Evolutionary conservation across 1,284 basidiomycete genomes (phyloP), one percentile per base, ranked within the genome.

Genomic region (Tilletia walkeri): DNA sequence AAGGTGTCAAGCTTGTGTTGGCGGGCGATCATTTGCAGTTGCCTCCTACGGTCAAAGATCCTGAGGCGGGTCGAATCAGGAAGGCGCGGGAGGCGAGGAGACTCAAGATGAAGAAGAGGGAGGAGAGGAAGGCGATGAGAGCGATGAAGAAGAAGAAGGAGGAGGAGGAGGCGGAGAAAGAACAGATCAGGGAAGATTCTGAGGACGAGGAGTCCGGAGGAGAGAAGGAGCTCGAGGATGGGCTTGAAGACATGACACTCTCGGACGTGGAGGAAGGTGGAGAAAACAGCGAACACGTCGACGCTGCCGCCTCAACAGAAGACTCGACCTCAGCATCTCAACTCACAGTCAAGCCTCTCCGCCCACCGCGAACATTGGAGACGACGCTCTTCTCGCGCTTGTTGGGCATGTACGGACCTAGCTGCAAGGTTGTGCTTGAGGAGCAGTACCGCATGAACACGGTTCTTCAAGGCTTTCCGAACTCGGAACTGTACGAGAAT

Each of bases 321-420:
- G 34, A 18, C 7, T 41, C 59, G 30, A 14, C 4, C 16, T 16
- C 36, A 16, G 5, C 36, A 10, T n/a, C 59, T n/a, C 48, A 50
- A 16, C 14, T 30, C 0, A 38, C 65, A 3, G 47, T 67, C 3
- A 69, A 66, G 1, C 70, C 59, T 4, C 84, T 93, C 5, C 84
- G 86, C 18, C 90, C 90, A 2, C 91, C 93, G 1, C 87, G 87
- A 16, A 89, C 92, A 0, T 85, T 99, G 20, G 92, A 95, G 81
- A 91, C 89, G 0, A 98, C 95, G 0, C 86, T 98, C 36, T 99
- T 99, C 79, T 92, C 95, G 73, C 89, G 95, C 5, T 85, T 97
- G 2, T 92, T 98, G 82, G 87, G 86, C 65, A 90, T 95, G 86
- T 95, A 94, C 76, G 94, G 95, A 0, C 84, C 88, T 0, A 86